Evolutionary conservation across 495 filamentous ascomycete genomes (phyloP).

Genomic region (Aspergillus hancockii): DNA sequence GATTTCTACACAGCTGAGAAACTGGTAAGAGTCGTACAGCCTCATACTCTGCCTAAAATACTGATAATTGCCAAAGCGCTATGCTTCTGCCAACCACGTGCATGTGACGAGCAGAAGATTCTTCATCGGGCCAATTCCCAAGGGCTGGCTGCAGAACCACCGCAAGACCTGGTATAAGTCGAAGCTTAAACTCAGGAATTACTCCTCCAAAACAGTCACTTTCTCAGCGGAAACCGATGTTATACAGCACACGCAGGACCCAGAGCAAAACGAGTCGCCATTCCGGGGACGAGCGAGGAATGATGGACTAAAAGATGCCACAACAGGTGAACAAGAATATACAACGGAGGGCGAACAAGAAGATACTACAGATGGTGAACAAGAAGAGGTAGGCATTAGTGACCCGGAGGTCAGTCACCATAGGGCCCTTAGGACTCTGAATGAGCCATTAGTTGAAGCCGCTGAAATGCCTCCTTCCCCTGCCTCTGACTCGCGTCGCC

Average conservation of each 20-base stretch:
- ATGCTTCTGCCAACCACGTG: slow-evolving; percentile 63
- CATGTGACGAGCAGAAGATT: slow-evolving; percentile 62
- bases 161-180: slow-evolving; percentile 63
- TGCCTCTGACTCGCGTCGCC: background rate
- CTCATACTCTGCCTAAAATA: background rate
- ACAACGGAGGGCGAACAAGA: slow-evolving; percentile 22
- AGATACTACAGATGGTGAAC: slow-evolving; percentile 9
- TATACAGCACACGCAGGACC: slow-evolving; percentile 40
- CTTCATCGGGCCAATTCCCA: slow-evolving; percentile 70
- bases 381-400: slow-evolving; percentile 3
- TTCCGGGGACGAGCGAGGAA: slow-evolving; percentile 22
- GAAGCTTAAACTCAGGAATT: slow-evolving; percentile 54
- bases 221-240: slow-evolving; percentile 52
- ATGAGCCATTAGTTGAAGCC: slow-evolving; percentile 11
- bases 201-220: slow-evolving; percentile 56
- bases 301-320: slow-evolving; percentile 23
- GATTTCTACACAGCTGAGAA: slow-evolving; percentile 56
- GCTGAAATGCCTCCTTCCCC: slow-evolving; percentile 2
- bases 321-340: slow-evolving; percentile 18
- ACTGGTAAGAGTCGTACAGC: slow-evolving; percentile 41
- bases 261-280: slow-evolving; percentile 38
- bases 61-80: slow-evolving; percentile 42
- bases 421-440: slow-evolving; percentile 9
- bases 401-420: background rate
- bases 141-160: slow-evolving; percentile 67